Evolutionary conservation across 1,284 basidiomycete genomes (phyloP).

Genomic region (Ustilago vetiveriae): DNA sequence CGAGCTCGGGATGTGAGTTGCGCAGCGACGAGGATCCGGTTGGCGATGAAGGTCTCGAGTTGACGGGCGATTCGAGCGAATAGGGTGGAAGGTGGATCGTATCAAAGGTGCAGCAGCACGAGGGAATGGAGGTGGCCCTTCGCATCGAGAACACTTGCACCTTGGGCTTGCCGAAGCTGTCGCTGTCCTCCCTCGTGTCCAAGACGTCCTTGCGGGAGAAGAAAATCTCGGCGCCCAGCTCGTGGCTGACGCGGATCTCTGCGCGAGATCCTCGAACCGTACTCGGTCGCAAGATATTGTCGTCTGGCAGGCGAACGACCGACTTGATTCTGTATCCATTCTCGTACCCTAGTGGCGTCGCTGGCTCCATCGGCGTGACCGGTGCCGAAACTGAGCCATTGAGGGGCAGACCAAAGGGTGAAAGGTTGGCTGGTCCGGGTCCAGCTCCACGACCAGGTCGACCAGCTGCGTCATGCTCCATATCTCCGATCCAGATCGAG

Average conservation of each 20-base stretch:
- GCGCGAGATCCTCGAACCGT: conserved; percentile 62
- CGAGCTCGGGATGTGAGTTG: conserved; percentile 50
- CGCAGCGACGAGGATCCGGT: conserved; percentile 34
- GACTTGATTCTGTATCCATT: conserved; percentile 62
- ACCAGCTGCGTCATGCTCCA: conserved; percentile 41
- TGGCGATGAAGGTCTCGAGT: conserved; percentile 55
- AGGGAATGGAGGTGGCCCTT: conserved; percentile 54
- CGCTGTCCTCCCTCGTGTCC: conserved; percentile 54
- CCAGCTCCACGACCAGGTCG: conserved; percentile 48
- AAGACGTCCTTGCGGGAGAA: conserved; percentile 62
- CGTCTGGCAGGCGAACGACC: conserved; percentile 62
- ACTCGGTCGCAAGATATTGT: conserved; percentile 59
- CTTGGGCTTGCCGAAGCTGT: conserved; percentile 61
- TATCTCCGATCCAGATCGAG: conserved; percentile 52
- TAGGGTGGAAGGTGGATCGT: conserved; percentile 65
- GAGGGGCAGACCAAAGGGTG: conserved; percentile 48
- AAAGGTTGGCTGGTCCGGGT: conserved; percentile 35
- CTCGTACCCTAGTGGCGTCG: conserved; percentile 33
- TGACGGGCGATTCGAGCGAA: conserved; percentile 56
- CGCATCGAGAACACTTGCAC: conserved; percentile 66
- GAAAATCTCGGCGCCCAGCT: conserved; percentile 62
- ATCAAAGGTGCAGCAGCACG: conserved; percentile 62
- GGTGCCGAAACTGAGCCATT: conserved; percentile 46
- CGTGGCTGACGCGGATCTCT: conserved; percentile 63
- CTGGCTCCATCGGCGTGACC: conserved; percentile 47